Base-by-base conservation (phyloP, 495 filamentous ascomycete genomes). In the Tetracladium setigerum region DNA sequence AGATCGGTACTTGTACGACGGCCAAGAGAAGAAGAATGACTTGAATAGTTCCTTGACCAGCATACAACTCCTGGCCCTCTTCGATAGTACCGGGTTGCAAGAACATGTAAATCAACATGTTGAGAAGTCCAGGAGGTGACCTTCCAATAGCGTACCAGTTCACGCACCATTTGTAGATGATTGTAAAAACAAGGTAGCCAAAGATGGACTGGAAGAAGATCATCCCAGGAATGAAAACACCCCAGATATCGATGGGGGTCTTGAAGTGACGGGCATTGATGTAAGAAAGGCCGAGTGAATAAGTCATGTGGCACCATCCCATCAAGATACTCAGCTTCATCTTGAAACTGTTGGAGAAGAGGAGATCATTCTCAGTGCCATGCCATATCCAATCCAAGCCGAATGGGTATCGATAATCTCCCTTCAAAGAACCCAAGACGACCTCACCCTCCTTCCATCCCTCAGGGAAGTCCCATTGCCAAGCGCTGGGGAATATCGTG, bases 21-120 rank as follows among this genome's bases (percentile, higher is more conserved):
- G 92, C 92, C 34, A 97, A 62, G 32, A 96, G 73, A n/a, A 97
- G 66, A 16, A 99, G 70, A 30, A 83, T 58, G 15, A 86, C 66
- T 64, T 99, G 92, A 2, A 99, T 73, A 0, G 50, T 52, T 6
- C 64, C 69, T 63, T 99, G 92, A 43, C 87, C 87, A 15, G 63
- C 63, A 59, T 92, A 99, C 5, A 99, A 74, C 42, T 69, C 74
- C 22, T 27, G 22, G 22, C 22, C 22, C 13, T 67, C 62, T 36
- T 84, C 78, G 38, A 97, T 69, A 0, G 62, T 84, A 18, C 87
- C 87, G 5, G 92, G 92, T 44, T 80, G 78, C 42, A 99, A 70
- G 72, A 99, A 97, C 92, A 99, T 99, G 77, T 95, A 95, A 61
- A 99, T 99, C 54, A 99, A 74, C 89, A 96, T 95, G 76, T 99